Conservation (phyloP, 2,329 filamentous ascomycete genomes). For the Nemania sp. region DNA sequence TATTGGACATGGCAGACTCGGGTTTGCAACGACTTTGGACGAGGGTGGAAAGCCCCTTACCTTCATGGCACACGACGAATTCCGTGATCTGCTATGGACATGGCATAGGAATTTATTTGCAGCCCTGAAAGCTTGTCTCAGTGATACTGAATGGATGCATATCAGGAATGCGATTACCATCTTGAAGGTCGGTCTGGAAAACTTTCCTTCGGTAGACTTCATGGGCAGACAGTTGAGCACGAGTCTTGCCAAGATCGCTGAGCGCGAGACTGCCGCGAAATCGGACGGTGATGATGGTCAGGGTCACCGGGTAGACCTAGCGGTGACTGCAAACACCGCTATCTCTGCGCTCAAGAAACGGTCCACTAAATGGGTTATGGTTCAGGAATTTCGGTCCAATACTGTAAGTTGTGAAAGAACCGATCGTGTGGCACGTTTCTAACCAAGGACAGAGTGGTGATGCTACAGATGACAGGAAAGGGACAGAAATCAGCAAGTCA, state of each 20-base stretch:
- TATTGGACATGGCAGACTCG: slow-evolving; percentile 63
- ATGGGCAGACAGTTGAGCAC: slow-evolving; percentile 73
- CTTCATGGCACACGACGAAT: slow-evolving; percentile 83
- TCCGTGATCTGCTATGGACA: slow-evolving; percentile 81
- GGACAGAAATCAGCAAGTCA: slow-evolving; percentile 41
- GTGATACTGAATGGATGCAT: slow-evolving; percentile 91
- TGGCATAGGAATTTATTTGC: slow-evolving; percentile 86
- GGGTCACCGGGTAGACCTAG: slow-evolving; percentile 71
- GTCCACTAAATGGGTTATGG: slow-evolving; percentile 72
- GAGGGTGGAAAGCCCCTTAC: slow-evolving; percentile 70
- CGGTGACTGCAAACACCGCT: slow-evolving; percentile 73
- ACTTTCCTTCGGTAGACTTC: slow-evolving; percentile 88
- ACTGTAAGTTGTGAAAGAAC: slow-evolving; percentile 52
- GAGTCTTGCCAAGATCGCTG: slow-evolving; percentile 68
- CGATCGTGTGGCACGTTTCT: slow-evolving; percentile 26
- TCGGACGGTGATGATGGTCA: slow-evolving; percentile 53
- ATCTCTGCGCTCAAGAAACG: slow-evolving; percentile 71
- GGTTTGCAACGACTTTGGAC: slow-evolving; percentile 77
- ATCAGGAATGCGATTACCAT: slow-evolving; percentile 94
- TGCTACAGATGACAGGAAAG: slow-evolving; percentile 44
- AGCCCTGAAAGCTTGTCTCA: slow-evolving; percentile 81
- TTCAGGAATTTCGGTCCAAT: slow-evolving; percentile 72
- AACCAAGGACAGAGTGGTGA: slow-evolving; percentile 49
- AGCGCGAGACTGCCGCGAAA: slow-evolving; percentile 61
- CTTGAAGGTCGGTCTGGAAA: slow-evolving; percentile 76